phyloP scores from a whole-genome alignment of 495 filamentous ascomycete genomes.

The Choiromyces venosus region DNA sequence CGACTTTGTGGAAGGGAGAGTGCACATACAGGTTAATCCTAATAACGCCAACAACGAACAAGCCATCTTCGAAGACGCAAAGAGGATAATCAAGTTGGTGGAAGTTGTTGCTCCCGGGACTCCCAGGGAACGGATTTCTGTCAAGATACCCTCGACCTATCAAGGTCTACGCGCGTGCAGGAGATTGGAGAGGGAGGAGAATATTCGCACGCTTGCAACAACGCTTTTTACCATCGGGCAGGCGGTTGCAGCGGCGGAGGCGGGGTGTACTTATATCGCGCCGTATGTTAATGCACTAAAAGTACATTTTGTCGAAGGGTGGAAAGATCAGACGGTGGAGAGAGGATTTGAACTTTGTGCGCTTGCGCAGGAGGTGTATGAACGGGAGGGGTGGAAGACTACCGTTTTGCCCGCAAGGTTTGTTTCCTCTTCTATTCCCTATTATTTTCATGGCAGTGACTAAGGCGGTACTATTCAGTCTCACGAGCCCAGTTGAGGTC shows the following conservation, averaged over 20 bases:
- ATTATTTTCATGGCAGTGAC: too few species aligned
- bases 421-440: not conserved
- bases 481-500: constrained; percentile 55
- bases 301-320: constrained; percentile 56
- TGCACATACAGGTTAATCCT: constrained; percentile 62
- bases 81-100: constrained; percentile 51
- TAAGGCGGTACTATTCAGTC: not conserved
- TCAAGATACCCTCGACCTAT: constrained; percentile 62
- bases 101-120: constrained; percentile 49
- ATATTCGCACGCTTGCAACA: constrained; percentile 56
- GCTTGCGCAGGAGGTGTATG: constrained; percentile 53
- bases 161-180: constrained; percentile 60
- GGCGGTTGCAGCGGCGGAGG: constrained; percentile 53
- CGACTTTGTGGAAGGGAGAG: constrained; percentile 50
- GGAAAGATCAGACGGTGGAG: constrained; percentile 45
- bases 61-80: constrained; percentile 53
- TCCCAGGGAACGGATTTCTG: constrained; percentile 51
- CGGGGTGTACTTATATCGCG: constrained; percentile 56
- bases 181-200: constrained; percentile 48
- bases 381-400: constrained; percentile 45
- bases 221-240: constrained; percentile 58
- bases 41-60: constrained; percentile 51
- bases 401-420: constrained; percentile 54
- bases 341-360: constrained; percentile 51
- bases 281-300: constrained; percentile 62